Base-by-base conservation (phyloP, 106 monocot genomes). In the Chionographis japonica region DNA sequence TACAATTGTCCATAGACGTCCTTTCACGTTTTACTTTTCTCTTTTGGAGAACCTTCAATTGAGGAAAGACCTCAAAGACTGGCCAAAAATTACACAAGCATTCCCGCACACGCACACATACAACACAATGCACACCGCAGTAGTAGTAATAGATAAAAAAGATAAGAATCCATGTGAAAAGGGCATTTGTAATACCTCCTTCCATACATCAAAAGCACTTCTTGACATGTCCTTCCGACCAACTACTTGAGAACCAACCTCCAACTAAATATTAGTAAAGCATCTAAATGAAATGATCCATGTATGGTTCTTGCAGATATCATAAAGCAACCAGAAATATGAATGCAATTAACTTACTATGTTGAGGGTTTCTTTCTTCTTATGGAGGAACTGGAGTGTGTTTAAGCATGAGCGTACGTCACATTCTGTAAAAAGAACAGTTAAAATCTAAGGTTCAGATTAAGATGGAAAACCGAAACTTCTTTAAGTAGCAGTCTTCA, bases 381-480 rank as follows among this genome's bases (percentile, higher is more conserved):
- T 98, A 67, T 92, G 78, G 19, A 98, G 74, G 79, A 98, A 98
- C 51, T 98, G 97, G 65, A 98, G 92, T 16, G 97, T 98, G 75
- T 98, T 98, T 60, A 98, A 78, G 61, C 97, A 98, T 60, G 97
- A 89, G 66, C 97, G 89, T 37, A 98, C 92, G 62, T 98, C 97
- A 75, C 97, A 92, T 76, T 98, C 97, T 92, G 89, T 66, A 77
- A 68, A 73, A 40, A 46, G 61, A 40, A 17, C 6, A 50, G 27
- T 43, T 52, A 40, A 74, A 57, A n/a, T 62, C 54, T 54, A 72
- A 54, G 12, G 1, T 18, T 54, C 53, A 15, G 14, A 53, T n/a
- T n/a, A 12, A 3, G 35, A 8, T 2, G 27, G 7, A 61, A 40
- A 71, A 11, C 7, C 49, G 3, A 71, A 6, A 13, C 61, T 17